Evolutionary conservation across 1,139 yeast genomes (phyloP).

Genomic region (Hyphopichia fennica): DNA sequence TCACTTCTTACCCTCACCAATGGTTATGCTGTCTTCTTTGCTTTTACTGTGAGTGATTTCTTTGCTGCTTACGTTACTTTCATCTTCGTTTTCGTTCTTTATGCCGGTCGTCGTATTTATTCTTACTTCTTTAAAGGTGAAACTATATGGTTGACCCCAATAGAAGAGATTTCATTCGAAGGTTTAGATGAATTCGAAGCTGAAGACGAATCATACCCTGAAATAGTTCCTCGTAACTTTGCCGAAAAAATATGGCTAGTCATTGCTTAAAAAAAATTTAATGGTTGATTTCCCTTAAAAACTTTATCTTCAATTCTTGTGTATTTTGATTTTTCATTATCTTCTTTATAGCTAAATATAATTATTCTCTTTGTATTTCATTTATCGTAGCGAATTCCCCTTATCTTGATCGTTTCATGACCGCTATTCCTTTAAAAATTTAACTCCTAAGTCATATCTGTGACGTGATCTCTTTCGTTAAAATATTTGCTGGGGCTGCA

Average conservation of each 20-base stretch:
- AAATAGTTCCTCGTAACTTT: conserved; percentile 33
- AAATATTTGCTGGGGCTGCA: no score
- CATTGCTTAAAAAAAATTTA: conserved; percentile 25
- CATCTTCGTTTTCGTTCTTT: conserved; percentile 52
- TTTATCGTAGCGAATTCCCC: no score
- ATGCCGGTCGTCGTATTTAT: conserved; percentile 41
- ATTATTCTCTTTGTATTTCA: no score
- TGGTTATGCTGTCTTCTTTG: conserved; percentile 59
- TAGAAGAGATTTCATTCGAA: conserved; percentile 45
- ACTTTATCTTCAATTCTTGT: neutral
- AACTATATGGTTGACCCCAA: conserved; percentile 34
- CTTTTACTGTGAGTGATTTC: conserved; percentile 48
- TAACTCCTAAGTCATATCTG: no score
- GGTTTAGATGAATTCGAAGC: conserved; percentile 46
- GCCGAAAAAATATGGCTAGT: conserved; percentile 41
- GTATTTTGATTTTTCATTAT: no score
- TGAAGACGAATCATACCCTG: conserved; percentile 32
- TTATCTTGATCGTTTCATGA: no score
- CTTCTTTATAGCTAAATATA: no score
- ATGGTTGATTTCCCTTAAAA: neutral
- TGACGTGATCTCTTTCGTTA: no score
- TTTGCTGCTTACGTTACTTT: conserved; percentile 63
- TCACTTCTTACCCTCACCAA: conserved; percentile 51
- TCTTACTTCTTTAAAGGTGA: conserved; percentile 28
- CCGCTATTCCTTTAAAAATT: no score